A percentile compares a stretch with the other conserved stretches of the same genome.
Evolutionary conservation across 129 eudicot genomes (phyloP).

Genomic region (Lonicera japonica): DNA sequence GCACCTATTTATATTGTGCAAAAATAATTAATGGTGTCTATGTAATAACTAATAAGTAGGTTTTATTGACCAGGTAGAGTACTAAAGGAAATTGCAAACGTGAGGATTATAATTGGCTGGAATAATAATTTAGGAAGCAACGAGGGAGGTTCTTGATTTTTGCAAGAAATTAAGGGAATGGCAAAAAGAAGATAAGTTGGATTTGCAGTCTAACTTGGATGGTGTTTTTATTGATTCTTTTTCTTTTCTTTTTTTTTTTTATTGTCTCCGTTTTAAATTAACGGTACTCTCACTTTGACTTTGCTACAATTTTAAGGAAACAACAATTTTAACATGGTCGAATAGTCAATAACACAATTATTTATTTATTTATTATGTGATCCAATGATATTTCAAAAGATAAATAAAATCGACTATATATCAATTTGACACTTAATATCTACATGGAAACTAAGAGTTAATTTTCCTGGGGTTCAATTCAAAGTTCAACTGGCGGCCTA

Average conservation of each 20-base stretch:
- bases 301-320: no score
- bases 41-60: background rate
- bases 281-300: no score
- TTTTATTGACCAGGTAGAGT: background rate
- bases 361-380: no score
- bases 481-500: background rate
- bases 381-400: no score
- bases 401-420: no score
- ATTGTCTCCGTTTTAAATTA: no score
- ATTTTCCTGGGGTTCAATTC: background rate
- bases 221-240: background rate
- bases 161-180: background rate
- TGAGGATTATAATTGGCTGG: background rate
- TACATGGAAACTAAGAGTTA: background rate
- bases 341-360: no score
- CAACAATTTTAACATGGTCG: no score
- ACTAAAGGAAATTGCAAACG: background rate
- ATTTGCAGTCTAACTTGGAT: slow-evolving; percentile 4
- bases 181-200: background rate
- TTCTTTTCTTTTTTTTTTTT: no score
- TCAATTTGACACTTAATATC: background rate
- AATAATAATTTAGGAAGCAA: background rate
- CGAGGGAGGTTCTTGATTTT: slow-evolving; percentile 19
- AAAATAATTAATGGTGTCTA: background rate
- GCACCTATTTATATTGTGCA: background rate